These are phyloP conservation scores for Arthrobotrys iridis DNA, from an alignment of 2,329 filamentous ascomycete genomes.

Conservation along the genomic window DNA sequence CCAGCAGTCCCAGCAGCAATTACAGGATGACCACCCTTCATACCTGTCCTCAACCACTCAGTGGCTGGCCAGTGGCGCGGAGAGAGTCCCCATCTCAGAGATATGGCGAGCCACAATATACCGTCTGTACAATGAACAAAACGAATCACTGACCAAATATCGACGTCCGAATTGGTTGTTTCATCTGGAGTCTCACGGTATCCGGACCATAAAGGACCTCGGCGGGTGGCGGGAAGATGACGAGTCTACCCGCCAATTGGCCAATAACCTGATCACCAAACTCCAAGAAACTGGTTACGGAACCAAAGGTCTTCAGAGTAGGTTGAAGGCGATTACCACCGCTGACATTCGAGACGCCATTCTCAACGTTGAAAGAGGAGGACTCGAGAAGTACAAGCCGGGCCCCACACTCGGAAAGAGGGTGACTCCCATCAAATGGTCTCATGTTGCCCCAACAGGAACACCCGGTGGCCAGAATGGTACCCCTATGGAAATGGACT, in stretches of 20 bases:
- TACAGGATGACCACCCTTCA: not conserved
- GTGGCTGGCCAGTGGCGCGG: conserved; percentile 2
- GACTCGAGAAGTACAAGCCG: conserved; percentile 35
- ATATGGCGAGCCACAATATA: conserved; percentile 50
- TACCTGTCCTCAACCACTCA: not conserved
- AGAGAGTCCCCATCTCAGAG: conserved; percentile 32
- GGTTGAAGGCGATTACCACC: conserved; percentile 32
- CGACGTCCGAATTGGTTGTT: conserved; percentile 44
- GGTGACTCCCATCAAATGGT: conserved; percentile 40
- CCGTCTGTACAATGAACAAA: conserved; percentile 32
- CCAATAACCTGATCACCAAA: conserved; percentile 41
- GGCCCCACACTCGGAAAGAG: conserved; percentile 31
- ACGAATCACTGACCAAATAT: conserved; percentile 48
- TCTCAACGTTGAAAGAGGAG: conserved; percentile 18
- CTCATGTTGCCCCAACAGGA: not conserved
- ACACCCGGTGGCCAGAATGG: not conserved
- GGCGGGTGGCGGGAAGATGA: conserved; percentile 44
- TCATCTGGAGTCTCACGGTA: conserved; percentile 21
- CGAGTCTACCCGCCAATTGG: conserved; percentile 38
- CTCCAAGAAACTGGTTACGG: conserved; percentile 39
- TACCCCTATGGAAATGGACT: not conserved
- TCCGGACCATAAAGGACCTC: conserved; percentile 26
- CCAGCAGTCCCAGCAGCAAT: not conserved
- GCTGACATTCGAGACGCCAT: conserved; percentile 31
- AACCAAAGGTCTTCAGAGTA: conserved; percentile 33